Evolutionary conservation across 2,329 filamentous ascomycete genomes (phyloP), one percentile per base, ranked within the genome.

Genomic region (Talaromyces sp.): DNA sequence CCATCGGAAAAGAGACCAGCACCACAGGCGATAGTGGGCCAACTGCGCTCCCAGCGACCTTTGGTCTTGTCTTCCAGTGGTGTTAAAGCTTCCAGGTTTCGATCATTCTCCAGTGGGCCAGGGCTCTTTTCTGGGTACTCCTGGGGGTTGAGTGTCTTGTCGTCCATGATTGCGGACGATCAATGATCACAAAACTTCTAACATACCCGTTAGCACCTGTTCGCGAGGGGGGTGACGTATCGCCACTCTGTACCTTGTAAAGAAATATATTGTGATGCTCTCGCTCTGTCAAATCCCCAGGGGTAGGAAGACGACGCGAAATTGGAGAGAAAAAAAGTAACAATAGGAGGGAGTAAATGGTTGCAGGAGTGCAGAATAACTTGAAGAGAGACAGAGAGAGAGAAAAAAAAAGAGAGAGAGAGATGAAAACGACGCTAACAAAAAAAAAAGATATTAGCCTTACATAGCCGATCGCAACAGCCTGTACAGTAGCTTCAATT

Each of bases 1-100:
- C 92, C 92, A 71, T 96, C 92, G 20, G 88, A 91, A 74, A 96
- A 96, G 2, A 96, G 80, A 65, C 92, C 92, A 47, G 91, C 89
- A 59, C 92, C 92, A 67, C 91, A 96, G 39, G 91, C 91, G 62
- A 96, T 87, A 1, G 91, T 88, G 13, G 91, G 90, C 81, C 84
- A 86, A 16, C 82, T 75, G 43, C 83, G 77, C 57, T 83, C 76
- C 81, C 78, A 80, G 52, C 75, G 71, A 43, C 66, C 65, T 52
- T 77, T 76, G 10, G 55, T 52, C 6, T 55, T 35, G 30, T 59
- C 52, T 1, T 70, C 69, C 16, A 72, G 57, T 4, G 68, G 63
- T 3, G 57, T 27, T 6, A 61, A 51, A 29, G 67, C 66, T 7
- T 63, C 24, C 10, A 16, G 11, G 20, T 54, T 33, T 27, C 9